Base-by-base conservation (phyloP, 257 asterid genomes). In the Phtheirospermum japonicum region DNA sequence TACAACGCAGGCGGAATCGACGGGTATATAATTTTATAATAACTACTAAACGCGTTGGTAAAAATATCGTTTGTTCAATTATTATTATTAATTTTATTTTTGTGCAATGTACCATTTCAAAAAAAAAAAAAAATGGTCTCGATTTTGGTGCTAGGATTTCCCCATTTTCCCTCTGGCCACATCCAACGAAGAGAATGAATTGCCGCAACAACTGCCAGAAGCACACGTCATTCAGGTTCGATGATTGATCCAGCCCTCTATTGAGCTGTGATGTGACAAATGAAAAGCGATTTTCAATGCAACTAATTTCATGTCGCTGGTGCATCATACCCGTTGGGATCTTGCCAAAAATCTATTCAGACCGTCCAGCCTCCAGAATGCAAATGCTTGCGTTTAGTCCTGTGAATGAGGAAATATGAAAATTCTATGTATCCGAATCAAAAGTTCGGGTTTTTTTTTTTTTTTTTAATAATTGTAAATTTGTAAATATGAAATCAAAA, bases 1-100 rank as follows among this genome's bases (percentile, higher is more conserved):
- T 80, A 59, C 82, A 72, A 18, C 76, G 73, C 1, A 76, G 87
- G 28, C 80, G 75, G 57, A 81, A 54, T 52, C 70, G 66, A 33
- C 89, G 77, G 88, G 96, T 88, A 69, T 3, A 14, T 39, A 57
- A 42, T 33, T 32, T 5, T 45, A 50, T 6, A 12, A 4, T 17
- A 48, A 18, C 5, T 48, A 14, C 12, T 40, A 0, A 40, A 40
- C 5, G 0, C 48, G n/a, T 2, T 9, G 2, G 48, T 40, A 40
- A 33, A n/a, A 8, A 33, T 11, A 0, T 1, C 14, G 2, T 40
- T 40, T 40, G 48, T 9, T 40, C 5, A 0, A 40, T 40, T 4
- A 4, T 9, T 40, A 4, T 17, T 9, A n/a, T 57, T 19, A 3
- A 4, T n/a, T 14, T 19, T 6, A 4, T n/a, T 14, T 46, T 19